Percentiles rank a stretch among this genome's conserved stretches.
phyloP scores from a whole-genome alignment of 2,329 filamentous ascomycete species.

The Penicillium decumbens region DNA sequence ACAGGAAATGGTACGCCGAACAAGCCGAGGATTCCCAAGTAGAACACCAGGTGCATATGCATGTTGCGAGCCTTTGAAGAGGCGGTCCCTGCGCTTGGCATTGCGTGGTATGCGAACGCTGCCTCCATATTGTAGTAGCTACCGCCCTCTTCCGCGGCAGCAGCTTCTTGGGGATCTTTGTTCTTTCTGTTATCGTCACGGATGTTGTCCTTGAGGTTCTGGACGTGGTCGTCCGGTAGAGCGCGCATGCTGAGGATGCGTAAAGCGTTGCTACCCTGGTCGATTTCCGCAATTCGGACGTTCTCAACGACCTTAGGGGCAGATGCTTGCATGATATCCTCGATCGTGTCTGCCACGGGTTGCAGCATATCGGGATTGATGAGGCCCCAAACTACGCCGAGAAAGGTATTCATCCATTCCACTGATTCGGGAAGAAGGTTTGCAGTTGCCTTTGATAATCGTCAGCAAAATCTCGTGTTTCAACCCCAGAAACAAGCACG shows the following conservation, averaged over 20 bases:
- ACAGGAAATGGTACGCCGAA: constrained; percentile 86
- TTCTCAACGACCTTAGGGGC: constrained; percentile 89
- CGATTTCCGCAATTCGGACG: constrained; percentile 89
- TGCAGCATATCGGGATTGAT: constrained; percentile 94
- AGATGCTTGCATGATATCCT: constrained; percentile 95
- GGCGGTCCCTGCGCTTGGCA: constrained; percentile 64
- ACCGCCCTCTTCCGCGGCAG: constrained; percentile 83
- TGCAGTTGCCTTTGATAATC: constrained; percentile 59
- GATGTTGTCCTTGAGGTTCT: constrained; percentile 75
- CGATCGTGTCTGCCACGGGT: constrained; percentile 84
- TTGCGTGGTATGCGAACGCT: constrained; percentile 85
- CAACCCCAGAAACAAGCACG: constrained; percentile 15
- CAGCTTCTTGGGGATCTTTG: constrained; percentile 81
- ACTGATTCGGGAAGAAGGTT: constrained; percentile 92
- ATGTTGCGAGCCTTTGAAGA: constrained; percentile 86
- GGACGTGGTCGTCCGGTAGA: constrained; percentile 74
- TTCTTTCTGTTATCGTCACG: constrained; percentile 71
- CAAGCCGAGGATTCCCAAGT: constrained; percentile 80
- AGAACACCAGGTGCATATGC: constrained; percentile 95
- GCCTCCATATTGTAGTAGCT: constrained; percentile 91
- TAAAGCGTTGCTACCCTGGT: constrained; percentile 85
- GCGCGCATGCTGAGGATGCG: constrained; percentile 82
- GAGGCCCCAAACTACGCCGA: constrained; percentile 81
- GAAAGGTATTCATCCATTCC: constrained; percentile 89
- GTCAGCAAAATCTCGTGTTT: constrained; percentile 1